Evolutionary conservation across 257 asterid species (phyloP).

Genomic region (Przewalskia tangutica): DNA sequence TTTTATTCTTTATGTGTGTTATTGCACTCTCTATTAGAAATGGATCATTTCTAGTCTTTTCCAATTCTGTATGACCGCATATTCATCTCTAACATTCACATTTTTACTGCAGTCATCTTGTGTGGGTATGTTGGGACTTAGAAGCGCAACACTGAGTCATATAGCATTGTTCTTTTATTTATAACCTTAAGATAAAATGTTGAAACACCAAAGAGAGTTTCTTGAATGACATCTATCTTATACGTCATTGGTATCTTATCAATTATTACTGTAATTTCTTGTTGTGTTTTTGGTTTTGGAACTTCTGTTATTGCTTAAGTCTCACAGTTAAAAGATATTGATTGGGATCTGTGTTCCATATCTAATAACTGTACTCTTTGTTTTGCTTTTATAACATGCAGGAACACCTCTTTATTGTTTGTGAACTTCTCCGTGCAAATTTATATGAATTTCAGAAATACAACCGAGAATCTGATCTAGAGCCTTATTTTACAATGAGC

Average conservation of each 20-base stretch:
- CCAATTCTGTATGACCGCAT: background rate
- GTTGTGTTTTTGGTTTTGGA: background rate
- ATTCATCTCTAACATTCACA: background rate
- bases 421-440: conserved; percentile 86
- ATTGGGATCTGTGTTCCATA: background rate
- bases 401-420: conserved; percentile 87
- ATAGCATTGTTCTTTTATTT: background rate
- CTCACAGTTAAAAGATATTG: background rate
- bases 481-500: conserved; percentile 64
- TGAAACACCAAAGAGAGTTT: background rate
- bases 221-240: background rate
- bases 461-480: conserved; percentile 69
- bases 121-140: background rate
- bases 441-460: conserved; percentile 81
- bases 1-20: background rate
- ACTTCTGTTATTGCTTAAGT: background rate
- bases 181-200: background rate
- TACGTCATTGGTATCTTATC: background rate
- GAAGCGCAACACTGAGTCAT: background rate
- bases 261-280: background rate
- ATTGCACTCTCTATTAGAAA: background rate
- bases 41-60: background rate
- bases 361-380: background rate
- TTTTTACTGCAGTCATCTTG: background rate
- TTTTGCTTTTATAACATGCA: conserved; percentile 11